Evolutionary conservation across 1,284 basidiomycete species (phyloP).

Genomic region (Boletellus dicymbophilus): DNA sequence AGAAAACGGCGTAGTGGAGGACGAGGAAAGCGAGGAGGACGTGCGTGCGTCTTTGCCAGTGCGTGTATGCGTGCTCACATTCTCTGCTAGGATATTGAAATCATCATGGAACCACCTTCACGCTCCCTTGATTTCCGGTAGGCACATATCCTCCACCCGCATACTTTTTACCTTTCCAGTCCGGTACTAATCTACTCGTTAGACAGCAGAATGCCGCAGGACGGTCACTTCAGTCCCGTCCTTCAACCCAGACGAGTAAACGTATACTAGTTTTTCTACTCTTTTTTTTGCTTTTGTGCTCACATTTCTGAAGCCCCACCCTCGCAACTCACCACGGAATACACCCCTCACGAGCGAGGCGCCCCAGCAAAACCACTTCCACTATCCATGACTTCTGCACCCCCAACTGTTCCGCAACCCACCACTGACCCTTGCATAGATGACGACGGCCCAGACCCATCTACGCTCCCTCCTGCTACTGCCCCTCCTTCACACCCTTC

Average conservation of each 20-base stretch:
- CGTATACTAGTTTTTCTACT: constrained; percentile 23
- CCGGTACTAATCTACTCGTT: constrained; percentile 1
- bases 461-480: constrained; percentile 58
- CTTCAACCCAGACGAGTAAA: constrained; percentile 33
- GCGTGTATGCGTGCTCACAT: constrained; percentile 2
- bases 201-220: constrained; percentile 33
- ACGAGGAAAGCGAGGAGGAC: constrained; percentile 47
- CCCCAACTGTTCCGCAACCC: constrained; percentile 20
- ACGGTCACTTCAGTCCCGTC: constrained; percentile 25
- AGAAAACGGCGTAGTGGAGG: constrained; percentile 32
- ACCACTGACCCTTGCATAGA: constrained; percentile 34
- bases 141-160: constrained; percentile 15
- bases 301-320: constrained; percentile 32
- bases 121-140: constrained; percentile 77
- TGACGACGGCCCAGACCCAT: constrained; percentile 63
- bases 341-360: constrained; percentile 81
- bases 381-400: constrained; percentile 24
- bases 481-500: constrained; percentile 75
- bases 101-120: constrained; percentile 73
- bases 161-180: not conserved
- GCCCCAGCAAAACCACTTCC: constrained; percentile 27
- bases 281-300: constrained; percentile 8
- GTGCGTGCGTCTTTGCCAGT: constrained; percentile 20
- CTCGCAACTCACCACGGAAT: constrained; percentile 84
- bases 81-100: constrained; percentile 65